phyloP scores from a whole-genome alignment of 805 yeast species.

The Lachancea mirantina region DNA sequence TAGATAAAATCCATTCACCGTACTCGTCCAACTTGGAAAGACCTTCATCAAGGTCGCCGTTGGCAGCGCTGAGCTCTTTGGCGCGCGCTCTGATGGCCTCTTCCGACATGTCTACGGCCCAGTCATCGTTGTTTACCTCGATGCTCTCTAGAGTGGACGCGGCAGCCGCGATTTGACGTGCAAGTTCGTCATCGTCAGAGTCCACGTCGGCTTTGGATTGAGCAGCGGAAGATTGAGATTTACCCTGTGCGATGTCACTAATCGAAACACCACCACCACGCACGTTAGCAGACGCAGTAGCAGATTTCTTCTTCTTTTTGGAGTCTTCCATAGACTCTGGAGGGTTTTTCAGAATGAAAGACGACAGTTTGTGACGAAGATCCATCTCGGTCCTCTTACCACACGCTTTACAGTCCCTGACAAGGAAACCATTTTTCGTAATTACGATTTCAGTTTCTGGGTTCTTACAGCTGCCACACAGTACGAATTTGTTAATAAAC shows the following conservation, averaged over 20 bases:
- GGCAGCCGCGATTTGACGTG: constrained; percentile 76
- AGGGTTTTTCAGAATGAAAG: constrained; percentile 86
- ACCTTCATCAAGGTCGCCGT: constrained; percentile 36
- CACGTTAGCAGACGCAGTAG: constrained; percentile 83
- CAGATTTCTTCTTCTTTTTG: constrained; percentile 66
- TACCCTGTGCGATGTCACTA: constrained; percentile 64
- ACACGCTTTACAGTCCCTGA: constrained; percentile 96
- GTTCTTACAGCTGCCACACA: constrained; percentile 91
- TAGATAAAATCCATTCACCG: constrained; percentile 81
- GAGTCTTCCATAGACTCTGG: constrained; percentile 50
- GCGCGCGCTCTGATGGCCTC: constrained; percentile 95
- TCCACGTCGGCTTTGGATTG: constrained; percentile 35
- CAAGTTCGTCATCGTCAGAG: constrained; percentile 62
- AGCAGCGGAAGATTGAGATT: constrained; percentile 27
- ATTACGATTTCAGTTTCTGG: constrained; percentile 93
- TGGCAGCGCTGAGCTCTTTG: constrained; percentile 66
- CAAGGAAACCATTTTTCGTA: constrained; percentile 57
- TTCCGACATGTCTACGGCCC: constrained; percentile 96
- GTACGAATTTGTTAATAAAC: constrained; percentile 84
- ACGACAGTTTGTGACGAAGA: constrained; percentile 77
- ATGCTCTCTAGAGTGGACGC: constrained; percentile 63
- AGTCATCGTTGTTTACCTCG: constrained; percentile 77
- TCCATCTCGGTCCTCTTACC: constrained; percentile 84
- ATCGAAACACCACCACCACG: constrained; percentile 82
- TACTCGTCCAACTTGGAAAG: constrained; percentile 56